Percentiles rank a stretch among this genome's conserved stretches.
Evolutionary conservation across 169 alveolate genomes (phyloP).

Genomic region (Besnoitia besnoiti): DNA sequence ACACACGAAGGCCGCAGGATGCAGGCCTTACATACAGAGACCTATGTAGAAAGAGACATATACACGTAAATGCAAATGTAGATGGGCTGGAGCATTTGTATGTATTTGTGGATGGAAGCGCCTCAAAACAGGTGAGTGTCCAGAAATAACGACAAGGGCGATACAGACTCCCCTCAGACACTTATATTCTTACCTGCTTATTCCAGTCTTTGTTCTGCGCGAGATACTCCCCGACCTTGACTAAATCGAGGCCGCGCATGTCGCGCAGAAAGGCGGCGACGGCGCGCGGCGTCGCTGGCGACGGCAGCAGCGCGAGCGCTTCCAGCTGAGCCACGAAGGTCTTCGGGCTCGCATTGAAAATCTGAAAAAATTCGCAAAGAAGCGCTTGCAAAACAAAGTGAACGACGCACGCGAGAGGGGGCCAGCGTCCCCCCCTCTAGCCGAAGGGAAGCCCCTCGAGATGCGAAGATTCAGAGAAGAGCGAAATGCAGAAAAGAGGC

Average conservation of each 20-base stretch:
- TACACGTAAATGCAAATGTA: background rate
- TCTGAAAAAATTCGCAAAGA: background rate
- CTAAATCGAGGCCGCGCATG: constrained; percentile 58
- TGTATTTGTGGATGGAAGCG: background rate
- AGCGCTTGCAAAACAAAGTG: background rate
- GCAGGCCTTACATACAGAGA: no score
- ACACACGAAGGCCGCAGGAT: no score
- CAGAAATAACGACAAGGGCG: no score
- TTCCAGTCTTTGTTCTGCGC: constrained; percentile 53
- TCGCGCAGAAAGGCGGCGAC: constrained; percentile 59
- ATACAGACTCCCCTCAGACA: background rate
- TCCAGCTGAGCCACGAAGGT: constrained; percentile 42
- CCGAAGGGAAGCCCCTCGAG: no score
- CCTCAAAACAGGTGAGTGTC: no score
- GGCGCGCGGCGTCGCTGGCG: constrained; percentile 66
- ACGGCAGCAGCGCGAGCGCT: constrained; percentile 54
- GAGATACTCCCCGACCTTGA: constrained; percentile 53
- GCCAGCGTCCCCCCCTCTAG: no score
- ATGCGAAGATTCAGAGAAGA: no score
- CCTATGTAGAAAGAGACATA: background rate
- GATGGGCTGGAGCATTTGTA: background rate
- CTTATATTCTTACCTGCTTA: constrained; percentile 30
- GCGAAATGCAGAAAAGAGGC: no score
- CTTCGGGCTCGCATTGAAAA: constrained; percentile 51
- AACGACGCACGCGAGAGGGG: no score